Evolutionary conservation across 2,329 filamentous ascomycete species (phyloP).

Genomic region (Aspergillus viridinutans): DNA sequence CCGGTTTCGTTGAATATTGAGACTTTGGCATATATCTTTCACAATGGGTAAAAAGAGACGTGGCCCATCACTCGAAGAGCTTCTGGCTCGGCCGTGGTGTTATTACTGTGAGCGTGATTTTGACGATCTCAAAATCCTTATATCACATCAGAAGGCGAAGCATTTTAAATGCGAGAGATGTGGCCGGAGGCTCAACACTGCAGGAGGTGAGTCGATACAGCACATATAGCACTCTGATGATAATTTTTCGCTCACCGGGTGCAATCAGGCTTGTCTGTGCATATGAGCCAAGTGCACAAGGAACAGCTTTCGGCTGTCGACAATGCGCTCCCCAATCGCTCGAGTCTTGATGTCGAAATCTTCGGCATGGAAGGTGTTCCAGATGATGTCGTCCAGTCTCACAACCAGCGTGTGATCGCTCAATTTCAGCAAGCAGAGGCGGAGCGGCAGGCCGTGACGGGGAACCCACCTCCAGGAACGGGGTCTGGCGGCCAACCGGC

Average conservation of each 20-base stretch:
- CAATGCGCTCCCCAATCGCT: slow-evolving; percentile 83
- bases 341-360: slow-evolving; percentile 86
- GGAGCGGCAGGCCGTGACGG: slow-evolving; percentile 74
- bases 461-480: slow-evolving; percentile 69
- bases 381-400: slow-evolving; percentile 73
- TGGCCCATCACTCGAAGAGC: slow-evolving; percentile 79
- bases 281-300: slow-evolving; percentile 99
- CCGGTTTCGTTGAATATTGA: background rate
- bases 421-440: slow-evolving; percentile 82
- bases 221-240: slow-evolving; percentile 3
- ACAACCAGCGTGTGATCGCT: slow-evolving; percentile 80
- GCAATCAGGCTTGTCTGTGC: slow-evolving; percentile 75
- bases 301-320: slow-evolving; percentile 82
- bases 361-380: slow-evolving; percentile 98
- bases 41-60: slow-evolving; percentile 88
- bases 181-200: slow-evolving; percentile 82
- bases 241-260: background rate
- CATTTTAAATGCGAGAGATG: slow-evolving; percentile 98
- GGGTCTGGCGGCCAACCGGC: slow-evolving; percentile 43
- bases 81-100: slow-evolving; percentile 86
- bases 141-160: slow-evolving; percentile 97
- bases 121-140: slow-evolving; percentile 92
- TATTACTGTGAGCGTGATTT: slow-evolving; percentile 99
- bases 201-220: slow-evolving; percentile 64
- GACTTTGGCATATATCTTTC: slow-evolving; percentile 6